Percentiles rank a stretch among this genome's conserved stretches.
Evolutionary conservation across 768 basidiomycete species (phyloP).

Genomic region (Udeniomyces megalosporus): DNA sequence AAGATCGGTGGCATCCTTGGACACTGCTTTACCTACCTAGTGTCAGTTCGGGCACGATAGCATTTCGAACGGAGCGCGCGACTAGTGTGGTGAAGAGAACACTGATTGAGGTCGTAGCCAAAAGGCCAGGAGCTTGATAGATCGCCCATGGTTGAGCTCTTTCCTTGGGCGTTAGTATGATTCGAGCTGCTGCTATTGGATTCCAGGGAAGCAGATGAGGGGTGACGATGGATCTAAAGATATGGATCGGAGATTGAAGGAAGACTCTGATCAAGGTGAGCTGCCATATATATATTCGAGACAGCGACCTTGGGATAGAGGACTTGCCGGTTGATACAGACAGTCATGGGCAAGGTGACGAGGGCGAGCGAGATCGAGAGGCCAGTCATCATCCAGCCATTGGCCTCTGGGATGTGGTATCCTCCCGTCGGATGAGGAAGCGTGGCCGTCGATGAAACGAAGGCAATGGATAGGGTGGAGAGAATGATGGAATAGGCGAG

Average conservation of each 20-base stretch:
- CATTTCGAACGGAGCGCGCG: background rate
- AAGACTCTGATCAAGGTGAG: slow-evolving; percentile 2
- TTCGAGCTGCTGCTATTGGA: background rate
- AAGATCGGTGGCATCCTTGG: too few species aligned
- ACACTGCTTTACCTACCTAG: too few species aligned
- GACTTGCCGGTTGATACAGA: background rate
- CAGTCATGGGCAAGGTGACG: background rate
- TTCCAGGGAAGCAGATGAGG: slow-evolving; percentile 4
- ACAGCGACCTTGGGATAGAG: background rate
- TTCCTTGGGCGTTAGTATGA: slow-evolving; percentile 9
- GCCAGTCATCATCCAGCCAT: background rate
- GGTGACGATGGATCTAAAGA: slow-evolving; percentile 1
- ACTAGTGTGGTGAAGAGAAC: slow-evolving; percentile 1
- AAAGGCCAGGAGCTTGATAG: slow-evolving; percentile 5
- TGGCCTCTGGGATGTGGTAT: slow-evolving; percentile 7
- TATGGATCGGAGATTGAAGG: background rate
- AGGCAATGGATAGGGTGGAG: background rate
- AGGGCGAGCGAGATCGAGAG: background rate
- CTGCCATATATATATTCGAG: background rate
- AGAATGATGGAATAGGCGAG: background rate
- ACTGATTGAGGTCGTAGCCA: background rate
- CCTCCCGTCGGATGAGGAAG: slow-evolving; percentile 5
- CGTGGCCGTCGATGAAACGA: background rate
- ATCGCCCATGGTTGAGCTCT: background rate
- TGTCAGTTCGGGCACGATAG: slow-evolving; percentile 4